Percentiles rank a stretch among this genome's conserved stretches.
Conservation (phyloP, 306 rosid genomes). For the Cucurbita moschata region DNA sequence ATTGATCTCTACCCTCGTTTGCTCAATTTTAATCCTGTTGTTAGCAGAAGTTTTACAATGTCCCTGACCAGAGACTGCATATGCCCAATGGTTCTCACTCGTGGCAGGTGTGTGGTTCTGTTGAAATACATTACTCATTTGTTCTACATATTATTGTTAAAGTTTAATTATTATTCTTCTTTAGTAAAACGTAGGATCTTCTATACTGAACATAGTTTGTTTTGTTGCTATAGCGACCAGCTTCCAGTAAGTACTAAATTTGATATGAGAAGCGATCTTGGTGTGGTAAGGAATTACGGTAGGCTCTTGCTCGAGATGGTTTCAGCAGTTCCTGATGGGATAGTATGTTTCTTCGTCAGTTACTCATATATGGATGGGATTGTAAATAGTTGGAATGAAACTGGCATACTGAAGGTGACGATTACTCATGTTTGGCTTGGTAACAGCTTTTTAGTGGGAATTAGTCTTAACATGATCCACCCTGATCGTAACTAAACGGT, state of each 20-base stretch:
- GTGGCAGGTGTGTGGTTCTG: slow-evolving; percentile 61
- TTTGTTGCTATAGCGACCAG: slow-evolving; percentile 64
- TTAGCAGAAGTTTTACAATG: slow-evolving; percentile 94
- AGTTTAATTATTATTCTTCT: not conserved
- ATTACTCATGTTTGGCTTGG: slow-evolving; percentile 6
- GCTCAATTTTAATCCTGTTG: slow-evolving; percentile 86
- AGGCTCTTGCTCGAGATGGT: slow-evolving; percentile 94
- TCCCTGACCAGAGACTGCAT: slow-evolving; percentile 95
- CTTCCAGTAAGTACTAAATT: slow-evolving; percentile 93
- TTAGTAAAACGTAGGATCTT: not conserved
- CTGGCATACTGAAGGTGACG: slow-evolving; percentile 68
- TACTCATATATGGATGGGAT: slow-evolving; percentile 96
- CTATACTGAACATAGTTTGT: slow-evolving; percentile 8
- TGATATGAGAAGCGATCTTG: slow-evolving; percentile 96
- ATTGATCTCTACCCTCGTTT: slow-evolving; percentile 89
- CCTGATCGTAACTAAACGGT: not conserved
- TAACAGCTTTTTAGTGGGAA: not conserved
- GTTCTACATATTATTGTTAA: not conserved
- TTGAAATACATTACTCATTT: not conserved
- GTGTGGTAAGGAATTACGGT: slow-evolving; percentile 88
- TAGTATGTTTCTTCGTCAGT: slow-evolving; percentile 87
- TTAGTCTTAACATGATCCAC: not conserved
- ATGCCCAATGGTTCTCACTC: slow-evolving; percentile 99
- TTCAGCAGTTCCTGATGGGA: slow-evolving; percentile 86
- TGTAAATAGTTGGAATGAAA: slow-evolving; percentile 89